Evolutionary conservation across 1,284 basidiomycete genomes (phyloP), one percentile per base, ranked within the genome.

Genomic region (Mrakiaceae sp.): DNA sequence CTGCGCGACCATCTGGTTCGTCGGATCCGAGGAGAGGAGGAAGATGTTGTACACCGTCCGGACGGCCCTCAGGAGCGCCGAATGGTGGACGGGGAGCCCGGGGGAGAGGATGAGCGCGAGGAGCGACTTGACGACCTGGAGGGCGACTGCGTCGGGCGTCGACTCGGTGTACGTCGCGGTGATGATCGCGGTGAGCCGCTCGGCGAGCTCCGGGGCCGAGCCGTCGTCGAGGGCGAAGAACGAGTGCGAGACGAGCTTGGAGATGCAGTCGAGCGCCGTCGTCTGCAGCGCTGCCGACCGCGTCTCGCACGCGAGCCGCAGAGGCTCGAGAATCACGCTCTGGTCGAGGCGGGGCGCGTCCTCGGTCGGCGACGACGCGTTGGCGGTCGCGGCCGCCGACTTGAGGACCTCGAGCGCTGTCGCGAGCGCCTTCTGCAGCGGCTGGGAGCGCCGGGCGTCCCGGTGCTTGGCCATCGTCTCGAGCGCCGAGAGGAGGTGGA

Each of bases 11-110:
- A 90, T 91, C 76, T 97, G 94, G 71, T 94, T 97, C 62, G 92
- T 88, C 4, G 87, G 83, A 71, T 95, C 91, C 48, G 83, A 82
- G 70, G 89, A 92, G 66, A 96, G 81, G 46, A 97, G 80, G 75
- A 97, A 98, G 66, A 98, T 87, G 73, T 97, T 97, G 78, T 97
- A 97, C 2, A 98, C 93, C 5, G 94, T 96, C 50, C 94, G 83
- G 43, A 98, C 89, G 43, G 94, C 91, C 75, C 95, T 95, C 69
- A 98, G 82, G 49, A 98, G 80, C 11, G 90, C 89, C 6, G 90
- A 94, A 74, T 96, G 93, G 75, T 97, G 94, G 2, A 96, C 89
- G 51, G 90, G 81, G 69, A 88, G 85, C 51, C 85, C 88, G 3
- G 87, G 82, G 6, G 91, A 95, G 50, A 98, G 80, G 40, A 96